Evolutionary conservation across 495 filamentous ascomycete genomes (phyloP).

Genomic region (Aspergillus indologenus): DNA sequence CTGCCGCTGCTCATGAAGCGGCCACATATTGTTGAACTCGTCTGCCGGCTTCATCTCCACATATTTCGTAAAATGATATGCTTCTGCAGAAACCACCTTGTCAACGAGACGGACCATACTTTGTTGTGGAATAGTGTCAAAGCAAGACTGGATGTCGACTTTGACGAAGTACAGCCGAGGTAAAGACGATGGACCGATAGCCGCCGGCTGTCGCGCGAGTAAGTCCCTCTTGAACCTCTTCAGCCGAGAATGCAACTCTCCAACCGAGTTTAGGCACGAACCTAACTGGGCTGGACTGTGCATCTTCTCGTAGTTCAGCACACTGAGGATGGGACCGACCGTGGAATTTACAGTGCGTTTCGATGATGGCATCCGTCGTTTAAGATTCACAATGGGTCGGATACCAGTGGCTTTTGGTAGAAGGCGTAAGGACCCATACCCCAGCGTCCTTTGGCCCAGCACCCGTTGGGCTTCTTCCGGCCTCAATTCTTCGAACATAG

Average conservation of each 20-base stretch:
- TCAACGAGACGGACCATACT: conserved; percentile 65
- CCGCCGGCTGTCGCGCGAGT: conserved; percentile 15
- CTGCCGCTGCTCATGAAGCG: conserved; percentile 8
- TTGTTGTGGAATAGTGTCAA: conserved; percentile 89
- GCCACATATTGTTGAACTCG: conserved; percentile 18
- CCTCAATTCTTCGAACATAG: conserved; percentile 79
- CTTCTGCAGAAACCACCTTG: conserved; percentile 57
- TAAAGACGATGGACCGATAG: background rate
- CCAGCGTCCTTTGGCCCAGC: conserved; percentile 60
- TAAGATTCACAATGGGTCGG: conserved; percentile 83
- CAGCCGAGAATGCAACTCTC: conserved; percentile 76
- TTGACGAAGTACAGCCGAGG: conserved; percentile 77
- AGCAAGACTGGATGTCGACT: conserved; percentile 86
- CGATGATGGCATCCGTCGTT: conserved; percentile 55
- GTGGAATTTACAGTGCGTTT: conserved; percentile 76
- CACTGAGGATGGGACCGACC: conserved; percentile 69
- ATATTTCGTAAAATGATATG: conserved; percentile 73
- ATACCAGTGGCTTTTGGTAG: conserved; percentile 70
- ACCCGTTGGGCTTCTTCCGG: conserved; percentile 53
- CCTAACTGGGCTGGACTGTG: conserved; percentile 63
- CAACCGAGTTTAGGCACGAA: conserved; percentile 72
- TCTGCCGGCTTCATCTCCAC: conserved; percentile 58
- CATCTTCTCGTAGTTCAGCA: conserved; percentile 73
- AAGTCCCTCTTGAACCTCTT: conserved; percentile 57
- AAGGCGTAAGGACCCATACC: conserved; percentile 75